Base-by-base conservation (phyloP, 805 yeast species). In the Wickerhamomyces alni region DNA sequence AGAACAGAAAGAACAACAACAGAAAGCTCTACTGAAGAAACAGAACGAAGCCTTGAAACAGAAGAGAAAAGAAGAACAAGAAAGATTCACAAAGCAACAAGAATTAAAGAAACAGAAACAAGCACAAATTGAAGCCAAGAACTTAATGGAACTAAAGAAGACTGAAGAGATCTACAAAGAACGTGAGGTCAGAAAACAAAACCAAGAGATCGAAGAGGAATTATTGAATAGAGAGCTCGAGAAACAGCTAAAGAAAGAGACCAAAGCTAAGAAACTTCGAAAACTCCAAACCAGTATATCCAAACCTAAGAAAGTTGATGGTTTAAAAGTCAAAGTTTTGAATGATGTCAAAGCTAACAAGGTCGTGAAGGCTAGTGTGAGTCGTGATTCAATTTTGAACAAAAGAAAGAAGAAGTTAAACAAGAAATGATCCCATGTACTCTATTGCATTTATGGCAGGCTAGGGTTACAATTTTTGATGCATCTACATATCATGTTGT, bases 11-110 rank as follows among this genome's bases (percentile, higher is more conserved):
- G 42, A 44, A 47, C 36, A 40, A 56, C 44, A 33, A 45, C 42
- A 56, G 28, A 47, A 57, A 33, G 61, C 54, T 36, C 54, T 58
- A 27, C 49, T 53, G 4, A 27, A 41, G 26, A 59, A 50, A 17
- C 48, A 50, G 21, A 52, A 46, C 33, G 47, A 54, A 37, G 46
- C 47, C 38, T 31, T 55, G 37, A 59, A 55, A 34, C 40, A 40
- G 32, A 58, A 57, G 46, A 57, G 59, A 50, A 46, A 46, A 32
- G 41, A 39, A 37, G 57, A 55, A 25, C 56, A 53, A 33, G 46
- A 45, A 16, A 47, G 37, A 19, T 52, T 48, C 29, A 22, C 30
- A 8, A 48, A 52, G 32, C 59, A 55, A 33, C 54, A 54, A 27
- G 52, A 45, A 27, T 27, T 47, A 28, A 52, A 50, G 38, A 54